Evolutionary conservation across 1,284 basidiomycete genomes (phyloP), one percentile per base, ranked within the genome.

Genomic region (Puccinia hordei): DNA sequence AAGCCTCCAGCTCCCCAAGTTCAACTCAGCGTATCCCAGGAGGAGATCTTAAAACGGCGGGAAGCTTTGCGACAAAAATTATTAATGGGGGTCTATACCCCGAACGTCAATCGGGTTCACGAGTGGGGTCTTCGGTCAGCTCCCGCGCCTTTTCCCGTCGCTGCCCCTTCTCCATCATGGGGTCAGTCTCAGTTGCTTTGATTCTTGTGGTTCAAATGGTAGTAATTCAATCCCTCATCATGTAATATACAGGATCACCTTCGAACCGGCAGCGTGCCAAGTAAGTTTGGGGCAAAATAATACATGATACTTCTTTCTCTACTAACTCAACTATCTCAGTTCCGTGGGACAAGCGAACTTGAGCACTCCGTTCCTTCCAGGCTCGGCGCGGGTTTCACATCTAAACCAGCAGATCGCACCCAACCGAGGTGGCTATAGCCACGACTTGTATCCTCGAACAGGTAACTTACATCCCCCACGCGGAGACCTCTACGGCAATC

Each of bases 321-420:
- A 38, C 24, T 38, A 38, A 49, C 24, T 10, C 66, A 12, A 35
- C 46, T 35, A 17, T 38, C 41, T 35, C 44, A 79, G 76, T 55
- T 79, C 76, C n/a, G 66, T 68, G 19, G 76, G 66, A 24, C 76
- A 79, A 61, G 55, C 24, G 22, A 69, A 66, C 49, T 71, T 79
- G 41, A 65, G 53, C 44, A 79, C 76, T 2, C 76, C 76, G 30
- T 79, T 79, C 35, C 33, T 72, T 30, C 24, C 76, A 41, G 76
- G 76, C 27, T 79, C 76, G 27, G 49, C 72, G 15, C 38, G 59
- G 51, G 49, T 27, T 41, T 6, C 30, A 38, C 55, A 57, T 59
- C 35, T 59, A 22, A 55, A 55, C 22, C 71, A 55, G 10, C 49
- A 55, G 35, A 55, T 73, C 30, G 35, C 44, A 24, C 33, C 71